phyloP scores from a whole-genome alignment of 805 yeast genomes.

The Candida gorgasii region DNA sequence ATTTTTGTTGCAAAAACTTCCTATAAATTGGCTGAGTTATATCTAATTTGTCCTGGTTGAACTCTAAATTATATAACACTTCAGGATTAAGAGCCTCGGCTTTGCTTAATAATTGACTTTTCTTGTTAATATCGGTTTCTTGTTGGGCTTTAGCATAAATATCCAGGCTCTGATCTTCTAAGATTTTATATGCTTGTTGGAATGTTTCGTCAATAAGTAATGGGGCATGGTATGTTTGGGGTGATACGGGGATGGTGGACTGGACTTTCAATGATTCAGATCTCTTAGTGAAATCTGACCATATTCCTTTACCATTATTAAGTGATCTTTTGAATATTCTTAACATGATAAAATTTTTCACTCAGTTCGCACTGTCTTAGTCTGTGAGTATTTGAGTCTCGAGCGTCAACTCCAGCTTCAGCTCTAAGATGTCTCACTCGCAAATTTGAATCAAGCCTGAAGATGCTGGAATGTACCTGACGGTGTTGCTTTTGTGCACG shows the following conservation, averaged over 20 bases:
- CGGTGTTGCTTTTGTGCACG: no score
- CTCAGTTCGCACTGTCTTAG: no score
- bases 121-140: constrained; percentile 19
- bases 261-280: constrained; percentile 26
- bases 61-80: constrained; percentile 67
- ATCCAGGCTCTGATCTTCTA: constrained; percentile 50
- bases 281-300: constrained; percentile 36
- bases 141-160: constrained; percentile 41
- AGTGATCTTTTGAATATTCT: constrained; percentile 11
- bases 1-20: constrained; percentile 60
- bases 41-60: constrained; percentile 52
- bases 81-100: constrained; percentile 85
- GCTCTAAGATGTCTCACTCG: no score
- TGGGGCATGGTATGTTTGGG: constrained; percentile 65
- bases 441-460: no score
- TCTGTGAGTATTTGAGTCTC: not conserved
- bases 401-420: not conserved
- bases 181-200: constrained; percentile 60
- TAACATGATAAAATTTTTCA: constrained; percentile 12
- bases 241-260: constrained; percentile 35
- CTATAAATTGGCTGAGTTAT: constrained; percentile 79
- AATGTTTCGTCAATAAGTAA: constrained; percentile 70
- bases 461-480: no score
- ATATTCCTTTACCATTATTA: constrained; percentile 20
- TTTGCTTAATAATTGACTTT: constrained; percentile 39